phyloP scores from a whole-genome alignment of 306 rosid genomes.

The barrel medic (Medicago truncatula) region MtrunA17r5.0-ANR NC_053049.1:41895001-41895500 shows the following conservation, averaged over 20 bases:
- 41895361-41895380: conserved; percentile 60
- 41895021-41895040: conserved; percentile 52
- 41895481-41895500: conserved; percentile 61
- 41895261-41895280: conserved; percentile 35
- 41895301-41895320: conserved; percentile 64
- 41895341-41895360: conserved; percentile 41
- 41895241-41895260: conserved; percentile 30
- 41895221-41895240: conserved; percentile 31
- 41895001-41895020: conserved; percentile 49
- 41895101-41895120: conserved; percentile 52
- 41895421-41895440: conserved; percentile 75
- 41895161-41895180: conserved; percentile 57
- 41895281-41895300: conserved; percentile 61
- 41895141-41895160: conserved; percentile 64
- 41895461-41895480: conserved; percentile 47
- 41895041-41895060: conserved; percentile 45
- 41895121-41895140: conserved; percentile 58
- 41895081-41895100: conserved; percentile 48
- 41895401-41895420: conserved; percentile 65
- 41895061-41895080: conserved; percentile 51
- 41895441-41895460: conserved; percentile 56
- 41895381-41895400: conserved; percentile 62
- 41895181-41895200: conserved; percentile 70
- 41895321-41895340: conserved; percentile 57
- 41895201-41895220: conserved; percentile 53